Base-by-base conservation (phyloP, 768 basidiomycete genomes). In the Clathrus columnatus region DNA sequence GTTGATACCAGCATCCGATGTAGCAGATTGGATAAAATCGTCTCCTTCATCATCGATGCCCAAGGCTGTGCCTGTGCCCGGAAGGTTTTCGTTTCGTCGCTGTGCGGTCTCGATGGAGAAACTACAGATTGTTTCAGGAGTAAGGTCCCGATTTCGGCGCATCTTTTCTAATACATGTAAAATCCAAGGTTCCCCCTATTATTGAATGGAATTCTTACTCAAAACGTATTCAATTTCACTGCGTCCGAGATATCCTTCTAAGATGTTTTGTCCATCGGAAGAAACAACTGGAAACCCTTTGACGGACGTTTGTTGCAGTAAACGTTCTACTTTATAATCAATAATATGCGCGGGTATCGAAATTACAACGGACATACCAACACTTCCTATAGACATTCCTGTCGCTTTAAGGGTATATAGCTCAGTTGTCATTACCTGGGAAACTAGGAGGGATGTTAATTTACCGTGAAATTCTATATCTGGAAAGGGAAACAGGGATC, bases 261-360 rank as follows among this genome's bases (percentile, higher is more conserved):
- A 75, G 10, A 79, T 83, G 51, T 73, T 65, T 59, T 73, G 73
- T 24, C 79, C 73, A 64, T 82, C 75, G 21, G 79, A 73, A 26
- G 83, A 79, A 24, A 96, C 78, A 44, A 99, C 80, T 0, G 96
- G 96, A 71, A 93, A 98, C 0, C 95, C 94, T 68, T 93, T 89
- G 61, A 91, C 87, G 49, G 81, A 74, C 0, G 86, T 87, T 42
- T 78, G 76, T 23, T 80, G 76, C 11, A 98, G 74, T 27, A 84
- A 76, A 17, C 74, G 73, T 69, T 93, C 94, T 55, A 24, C 16
- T 14, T n/a, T 5, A 32, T 10, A 7, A 17, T 23, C 27, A 48
- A 41, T 55, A 46, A 5, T 6, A 24, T 56, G 7, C 2, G 7
- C 4, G 17, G 8, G 29, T 17, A 21, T 20, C 6, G 5, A 17